These are phyloP conservation scores for Fusarium dlaminii DNA, from an alignment of 2,329 filamentous ascomycete species.

Conservation along the genomic window DNA sequence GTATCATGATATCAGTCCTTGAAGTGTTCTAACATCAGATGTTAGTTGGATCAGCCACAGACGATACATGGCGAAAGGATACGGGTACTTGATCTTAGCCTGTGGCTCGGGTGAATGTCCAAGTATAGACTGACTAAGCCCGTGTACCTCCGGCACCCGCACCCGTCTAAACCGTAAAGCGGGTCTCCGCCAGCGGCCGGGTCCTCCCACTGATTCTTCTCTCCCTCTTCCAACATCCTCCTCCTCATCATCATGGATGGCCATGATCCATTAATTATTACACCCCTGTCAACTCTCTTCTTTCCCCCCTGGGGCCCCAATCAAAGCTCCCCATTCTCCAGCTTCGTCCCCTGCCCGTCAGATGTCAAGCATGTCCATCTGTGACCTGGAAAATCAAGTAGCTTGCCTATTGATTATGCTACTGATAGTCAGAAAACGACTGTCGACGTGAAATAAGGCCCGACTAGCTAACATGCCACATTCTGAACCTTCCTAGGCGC, in stretches of 20 bases:
- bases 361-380: constrained; percentile 26
- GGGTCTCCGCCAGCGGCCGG: constrained; percentile 37
- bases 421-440: not conserved
- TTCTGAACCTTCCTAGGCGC: not conserved
- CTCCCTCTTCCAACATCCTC: not conserved
- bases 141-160: constrained; percentile 26
- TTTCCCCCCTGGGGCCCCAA: constrained; percentile 22
- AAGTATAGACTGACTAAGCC: constrained; percentile 24
- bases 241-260: not conserved
- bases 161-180: constrained; percentile 35
- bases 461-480: constrained; percentile 37
- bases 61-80: not conserved
- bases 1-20: constrained; percentile 41
- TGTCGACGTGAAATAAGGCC: constrained; percentile 34
- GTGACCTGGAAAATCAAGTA: not conserved
- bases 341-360: constrained; percentile 27
- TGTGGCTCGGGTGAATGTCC: accelerated
- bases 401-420: constrained; percentile 23
- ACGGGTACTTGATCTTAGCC: not conserved
- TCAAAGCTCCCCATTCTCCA: constrained; percentile 30
- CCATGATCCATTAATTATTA: not conserved
- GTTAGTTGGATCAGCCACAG: constrained; percentile 25
- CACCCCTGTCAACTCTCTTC: not conserved
- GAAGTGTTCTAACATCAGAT: constrained; percentile 37
- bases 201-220: constrained; percentile 14